Evolutionary conservation across 768 basidiomycete genomes (phyloP).

Genomic region (Mycena alexandri): DNA sequence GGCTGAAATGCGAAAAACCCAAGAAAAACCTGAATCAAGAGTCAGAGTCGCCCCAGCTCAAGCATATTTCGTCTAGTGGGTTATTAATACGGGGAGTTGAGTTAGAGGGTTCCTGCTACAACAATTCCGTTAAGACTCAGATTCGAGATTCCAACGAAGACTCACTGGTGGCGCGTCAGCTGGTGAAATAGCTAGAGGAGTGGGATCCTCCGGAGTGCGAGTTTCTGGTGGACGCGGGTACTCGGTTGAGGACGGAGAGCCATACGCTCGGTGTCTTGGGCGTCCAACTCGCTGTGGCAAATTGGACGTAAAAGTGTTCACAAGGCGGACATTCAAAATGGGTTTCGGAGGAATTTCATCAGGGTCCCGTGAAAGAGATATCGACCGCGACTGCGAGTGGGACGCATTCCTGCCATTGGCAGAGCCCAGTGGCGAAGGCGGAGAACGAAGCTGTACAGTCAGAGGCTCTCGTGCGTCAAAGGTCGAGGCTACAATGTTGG

Average conservation of each 20-base stretch:
- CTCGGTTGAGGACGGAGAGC: conserved; percentile 24
- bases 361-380: conserved; percentile 21
- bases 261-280: conserved; percentile 29
- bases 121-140: background rate
- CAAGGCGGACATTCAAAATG: conserved; percentile 40
- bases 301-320: conserved; percentile 14
- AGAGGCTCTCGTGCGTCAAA: conserved; percentile 30
- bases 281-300: conserved; percentile 34
- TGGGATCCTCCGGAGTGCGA: conserved; percentile 2
- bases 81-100: conserved; percentile 1
- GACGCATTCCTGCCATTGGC: conserved; percentile 17
- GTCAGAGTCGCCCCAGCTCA: conserved; percentile 35
- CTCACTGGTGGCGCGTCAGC: background rate
- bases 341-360: conserved; percentile 28
- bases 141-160: background rate
- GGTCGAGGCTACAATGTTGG: conserved; percentile 6
- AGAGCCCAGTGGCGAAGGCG: conserved; percentile 23
- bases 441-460: conserved; percentile 34
- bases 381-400: conserved; percentile 31
- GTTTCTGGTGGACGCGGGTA: background rate
- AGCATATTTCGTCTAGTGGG: conserved; percentile 36
- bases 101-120: conserved; percentile 11
- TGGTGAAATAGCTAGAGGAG: background rate
- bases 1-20: background rate
- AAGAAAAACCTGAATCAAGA: background rate